Evolutionary conservation across 1,139 yeast genomes (phyloP), one percentile per base, ranked within the genome.

Genomic region (Yamadazyma taylorii): DNA sequence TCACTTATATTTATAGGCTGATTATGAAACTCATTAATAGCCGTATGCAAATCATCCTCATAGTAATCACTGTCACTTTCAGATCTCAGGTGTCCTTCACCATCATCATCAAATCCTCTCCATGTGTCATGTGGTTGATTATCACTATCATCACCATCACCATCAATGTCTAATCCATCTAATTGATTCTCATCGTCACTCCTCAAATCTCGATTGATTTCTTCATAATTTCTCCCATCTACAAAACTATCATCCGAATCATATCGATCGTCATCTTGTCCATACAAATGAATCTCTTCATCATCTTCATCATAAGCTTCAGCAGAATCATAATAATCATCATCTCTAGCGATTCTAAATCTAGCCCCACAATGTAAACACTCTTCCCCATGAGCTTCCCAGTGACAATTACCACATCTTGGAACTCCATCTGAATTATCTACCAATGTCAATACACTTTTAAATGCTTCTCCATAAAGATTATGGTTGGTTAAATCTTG

Each of bases 401-500:
- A 86, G 50, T 81, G 87, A 56, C 96, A 87, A 38, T 75, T 72
- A 2, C 87, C 79, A 54, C 96, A 87, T 39, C 95, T 63, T 0
- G 85, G 79, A 6, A 87, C 89, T 2, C 90, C 92, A 55, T 87
- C 96, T 17, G 80, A 81, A 36, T 68, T 73, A 45, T 79, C 86
- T 3, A 81, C 63, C 16, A 74, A 55, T 0, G 81, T 79, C 24
- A 69, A 57, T 1, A 78, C 75, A 17, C 74, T 60, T 22, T 66
- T 60, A 55, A 83, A 83, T 6, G 73, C 55, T 23, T 68, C 70
- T 1, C 73, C 76, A 58, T 78, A 79, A 24, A 79, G 48, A 2
- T 53, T 52, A 13, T 66, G 60, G 9, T 53, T 50, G 30, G 53
- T 52, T 9, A 51, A 40, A 50, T 77, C 83, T 29, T 52, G 47